Base-by-base conservation (phyloP, 805 yeast species). In the Candida golubevii region DNA sequence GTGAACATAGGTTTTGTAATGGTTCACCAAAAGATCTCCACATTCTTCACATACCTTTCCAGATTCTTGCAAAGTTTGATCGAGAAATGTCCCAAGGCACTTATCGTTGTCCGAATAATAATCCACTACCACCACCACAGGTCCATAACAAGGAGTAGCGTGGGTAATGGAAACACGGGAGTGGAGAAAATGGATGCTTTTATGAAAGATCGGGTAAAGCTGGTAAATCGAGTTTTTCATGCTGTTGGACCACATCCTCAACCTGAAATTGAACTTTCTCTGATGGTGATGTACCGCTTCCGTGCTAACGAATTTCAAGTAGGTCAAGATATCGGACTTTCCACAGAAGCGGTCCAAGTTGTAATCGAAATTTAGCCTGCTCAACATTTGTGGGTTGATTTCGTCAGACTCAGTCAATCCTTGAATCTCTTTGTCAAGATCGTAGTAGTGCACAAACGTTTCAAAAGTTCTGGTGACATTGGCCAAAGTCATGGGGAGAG, bases 141-240 rank as follows among this genome's bases (percentile, higher is more conserved):
- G 99, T 0, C 98, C 98, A 34, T 82, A 71, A 57, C 99, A 93
- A 0, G 97, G 97, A 0, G 95, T 88, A 0, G 95, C 85, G 34
- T 88, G 85, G 55, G 83, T 84, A 8, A 82, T 78, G 4, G 91
- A 85, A 0, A 89, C 91, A 67, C 88, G 79, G 1, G 96, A 85
- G 56, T 85, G 88, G 23, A 91, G 67, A 11, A 88, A 78, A 6
- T 85, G 78, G 28, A 95, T 79, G 54, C 78, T 84, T 56, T 88
- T 96, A 59, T 91, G 97, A 35, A 68, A 70, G 5, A 69, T 58
- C 0, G 77, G 77, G 38, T 70, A 69, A 10, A 71, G 55, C 42
- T 71, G 74, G 44, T 68, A 69, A 6, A 69, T 57, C 0, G 71
- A 54, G 11, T 61, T 51, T 33, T 60, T 62, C 65, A 68, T 60